Evolutionary conservation across 352 stramenopile genomes (phyloP), one percentile per base, ranked within the genome.

Genomic region (Phytophthora vignae): DNA sequence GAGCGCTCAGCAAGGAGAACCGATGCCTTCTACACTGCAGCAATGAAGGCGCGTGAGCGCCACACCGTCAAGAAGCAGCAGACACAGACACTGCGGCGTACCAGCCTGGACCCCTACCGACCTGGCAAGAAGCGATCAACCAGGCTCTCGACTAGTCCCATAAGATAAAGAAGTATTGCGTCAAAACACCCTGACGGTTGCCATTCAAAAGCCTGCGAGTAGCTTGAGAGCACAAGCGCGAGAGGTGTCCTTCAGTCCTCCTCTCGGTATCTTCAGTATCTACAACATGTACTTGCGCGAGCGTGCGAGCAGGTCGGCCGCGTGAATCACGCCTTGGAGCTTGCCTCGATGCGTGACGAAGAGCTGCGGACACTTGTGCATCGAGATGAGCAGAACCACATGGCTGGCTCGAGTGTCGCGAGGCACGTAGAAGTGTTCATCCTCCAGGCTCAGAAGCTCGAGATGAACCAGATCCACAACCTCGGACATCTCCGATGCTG

Each of bases 371-470:
- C 76, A 83, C 60, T 95, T 95, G 75, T 95, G 84, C 40, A 93
- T 83, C 44, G 87, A 91, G 52, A 95, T 89, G 46, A 93, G 78
- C n/a, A 95, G 61, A 14, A 95, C 87, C 33, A 92, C 83, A 50
- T 93, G 86, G 36, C 83, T 92, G 53, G 84, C 85, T 49, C 77
- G 90, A 19, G 84, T 89, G 27, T 91, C 82, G 33, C 77, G 82
- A 65, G 90, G 83, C 38, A 92, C 87, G 57, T 90, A 84, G 57
- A 91, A 91, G 63, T 86, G 87, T 42, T 81, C 82, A 1, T 83
- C 68, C 66, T 95, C 87, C 19, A 95, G 73, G 19, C 71, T 82
- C 15, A 95, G 54, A 10, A 93, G 76, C 48, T 90, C 79, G 3
- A 91, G 65, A 22, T 67, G 59, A 4, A 95, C 78, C 40, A 95